Conservation (phyloP, 257 asterid species). For the Solanum raphanifolium region DNA sequence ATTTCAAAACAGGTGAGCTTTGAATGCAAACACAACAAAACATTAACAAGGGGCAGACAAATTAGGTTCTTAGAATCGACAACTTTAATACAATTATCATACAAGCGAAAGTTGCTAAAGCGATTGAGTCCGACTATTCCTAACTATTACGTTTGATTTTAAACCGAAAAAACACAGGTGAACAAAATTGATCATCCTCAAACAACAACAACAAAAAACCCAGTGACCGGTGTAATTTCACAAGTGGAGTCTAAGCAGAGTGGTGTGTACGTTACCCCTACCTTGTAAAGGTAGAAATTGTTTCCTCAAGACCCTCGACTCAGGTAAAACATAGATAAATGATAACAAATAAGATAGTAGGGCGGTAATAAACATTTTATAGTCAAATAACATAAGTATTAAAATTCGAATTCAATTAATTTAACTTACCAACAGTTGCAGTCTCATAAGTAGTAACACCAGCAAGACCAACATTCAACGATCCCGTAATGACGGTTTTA, state of each 20-base stretch:
- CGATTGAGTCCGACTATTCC: not conserved
- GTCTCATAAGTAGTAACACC: conserved; percentile 46
- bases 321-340: not conserved
- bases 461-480: conserved; percentile 33
- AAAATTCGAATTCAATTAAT: not conserved
- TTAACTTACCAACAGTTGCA: conserved; percentile 51
- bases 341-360: not conserved
- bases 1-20: not conserved
- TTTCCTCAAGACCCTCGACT: not conserved
- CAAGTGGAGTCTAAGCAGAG: not conserved
- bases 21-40: not conserved
- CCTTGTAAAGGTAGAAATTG: not conserved
- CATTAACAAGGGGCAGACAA: not conserved
- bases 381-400: not conserved
- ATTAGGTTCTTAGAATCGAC: not conserved
- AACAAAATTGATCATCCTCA: not conserved
- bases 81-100: not conserved
- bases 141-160: too few species aligned
- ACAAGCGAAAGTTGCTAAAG: not conserved
- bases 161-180: not conserved
- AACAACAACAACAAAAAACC: not conserved
- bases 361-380: not conserved
- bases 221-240: not conserved
- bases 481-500: conserved; percentile 55
- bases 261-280: not conserved